A percentile compares a stretch with the other conserved stretches of the same genome.
These are phyloP conservation scores for Zygoascus meyerae DNA, from an alignment of 1,139 yeast species.

Conservation along the genomic window DNA sequence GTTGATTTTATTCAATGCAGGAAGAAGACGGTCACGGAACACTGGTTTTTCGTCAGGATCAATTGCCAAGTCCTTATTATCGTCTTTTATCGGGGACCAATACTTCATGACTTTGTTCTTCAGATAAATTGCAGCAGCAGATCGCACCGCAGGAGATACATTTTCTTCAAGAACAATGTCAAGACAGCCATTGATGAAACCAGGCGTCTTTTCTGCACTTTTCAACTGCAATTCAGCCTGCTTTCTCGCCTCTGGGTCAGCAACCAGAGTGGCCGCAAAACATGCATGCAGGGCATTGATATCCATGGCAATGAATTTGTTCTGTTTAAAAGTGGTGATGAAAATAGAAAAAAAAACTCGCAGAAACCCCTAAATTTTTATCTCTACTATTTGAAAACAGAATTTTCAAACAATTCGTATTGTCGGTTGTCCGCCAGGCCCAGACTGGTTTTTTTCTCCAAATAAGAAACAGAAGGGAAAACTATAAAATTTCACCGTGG, in stretches of 20 bases:
- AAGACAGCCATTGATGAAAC: slow-evolving; percentile 78
- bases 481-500: no score
- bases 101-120: slow-evolving; percentile 65
- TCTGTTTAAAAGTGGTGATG: no score
- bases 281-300: slow-evolving; percentile 61
- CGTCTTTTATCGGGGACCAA: slow-evolving; percentile 48
- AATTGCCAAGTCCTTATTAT: slow-evolving; percentile 34
- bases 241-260: slow-evolving; percentile 55
- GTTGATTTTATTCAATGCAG: slow-evolving; percentile 41
- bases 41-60: slow-evolving; percentile 67
- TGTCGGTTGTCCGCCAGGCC: no score
- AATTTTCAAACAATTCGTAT: no score
- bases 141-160: slow-evolving; percentile 52
- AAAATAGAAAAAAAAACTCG: no score
- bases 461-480: no score
- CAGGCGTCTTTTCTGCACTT: slow-evolving; percentile 52
- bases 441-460: no score
- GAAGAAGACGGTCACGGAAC: slow-evolving; percentile 56
- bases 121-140: slow-evolving; percentile 82
- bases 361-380: no score
- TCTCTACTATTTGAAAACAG: no score
- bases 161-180: slow-evolving; percentile 59
- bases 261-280: slow-evolving; percentile 74
- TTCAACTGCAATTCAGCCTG: slow-evolving; percentile 66
- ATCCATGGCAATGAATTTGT: slow-evolving; percentile 52